A percentile compares a stretch with the other conserved stretches of the same genome.
phyloP scores from a whole-genome alignment of 2,329 filamentous ascomycete species.

The Aureobasidium sp. region DNA sequence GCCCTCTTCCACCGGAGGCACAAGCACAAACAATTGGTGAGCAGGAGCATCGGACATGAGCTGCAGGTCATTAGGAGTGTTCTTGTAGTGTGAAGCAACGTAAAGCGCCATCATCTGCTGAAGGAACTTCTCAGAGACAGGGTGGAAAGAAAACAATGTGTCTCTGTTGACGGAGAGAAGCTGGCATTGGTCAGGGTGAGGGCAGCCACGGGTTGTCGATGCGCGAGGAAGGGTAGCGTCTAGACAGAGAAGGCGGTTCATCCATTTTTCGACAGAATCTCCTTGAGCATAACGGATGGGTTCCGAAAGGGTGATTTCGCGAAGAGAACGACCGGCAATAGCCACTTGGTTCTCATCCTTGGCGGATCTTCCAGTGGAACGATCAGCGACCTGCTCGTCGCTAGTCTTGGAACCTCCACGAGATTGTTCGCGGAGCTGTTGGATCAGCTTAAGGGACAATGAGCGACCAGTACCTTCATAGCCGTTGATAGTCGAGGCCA shows the following conservation, averaged over 20 bases:
- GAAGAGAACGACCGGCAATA: slow-evolving; percentile 66
- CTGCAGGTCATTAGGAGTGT: slow-evolving; percentile 95
- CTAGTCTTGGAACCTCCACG: slow-evolving; percentile 52
- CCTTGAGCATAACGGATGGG: slow-evolving; percentile 91
- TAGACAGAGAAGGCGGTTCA: slow-evolving; percentile 87
- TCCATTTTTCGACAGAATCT: slow-evolving; percentile 90
- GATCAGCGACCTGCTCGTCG: slow-evolving; percentile 64
- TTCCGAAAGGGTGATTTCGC: slow-evolving; percentile 87
- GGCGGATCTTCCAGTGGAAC: slow-evolving; percentile 65
- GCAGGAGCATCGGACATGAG: slow-evolving; percentile 97
- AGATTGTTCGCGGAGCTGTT: slow-evolving; percentile 91
- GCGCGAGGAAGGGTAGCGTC: slow-evolving; percentile 82
- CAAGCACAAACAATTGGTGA: slow-evolving; percentile 91
- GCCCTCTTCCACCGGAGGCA: slow-evolving; percentile 73
- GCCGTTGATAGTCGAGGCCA: slow-evolving; percentile 98
- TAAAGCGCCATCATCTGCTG: slow-evolving; percentile 98
- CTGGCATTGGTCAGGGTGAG: slow-evolving; percentile 85
- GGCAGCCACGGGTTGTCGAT: slow-evolving; percentile 70
- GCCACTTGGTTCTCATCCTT: slow-evolving; percentile 56
- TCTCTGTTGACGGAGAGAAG: slow-evolving; percentile 92
- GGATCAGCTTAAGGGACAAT: slow-evolving; percentile 90
- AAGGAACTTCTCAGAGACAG: slow-evolving; percentile 91
- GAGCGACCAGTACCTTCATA: slow-evolving; percentile 97
- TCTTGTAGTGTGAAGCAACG: slow-evolving; percentile 96
- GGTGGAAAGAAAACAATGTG: slow-evolving; percentile 95